Evolutionary conservation across 306 rosid genomes (phyloP).

Genomic region (Vigna angularis): DNA sequence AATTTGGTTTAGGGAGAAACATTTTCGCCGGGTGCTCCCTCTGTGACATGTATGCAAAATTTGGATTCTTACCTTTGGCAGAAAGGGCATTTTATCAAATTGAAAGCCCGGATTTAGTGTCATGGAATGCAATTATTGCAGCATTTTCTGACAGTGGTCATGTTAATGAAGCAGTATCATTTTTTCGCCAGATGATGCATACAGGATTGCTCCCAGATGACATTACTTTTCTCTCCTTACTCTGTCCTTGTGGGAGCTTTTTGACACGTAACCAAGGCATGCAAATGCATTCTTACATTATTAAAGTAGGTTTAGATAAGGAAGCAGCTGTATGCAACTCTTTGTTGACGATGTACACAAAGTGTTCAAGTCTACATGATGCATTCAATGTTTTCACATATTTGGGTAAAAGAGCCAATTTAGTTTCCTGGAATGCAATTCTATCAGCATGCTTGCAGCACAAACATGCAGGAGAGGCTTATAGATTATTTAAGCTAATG

Average conservation of each 20-base stretch:
- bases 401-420: conserved; percentile 51
- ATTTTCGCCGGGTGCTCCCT: conserved; percentile 80
- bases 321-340: conserved; percentile 60
- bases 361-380: conserved; percentile 65
- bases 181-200: conserved; percentile 64
- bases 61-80: conserved; percentile 60
- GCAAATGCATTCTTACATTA: conserved; percentile 68
- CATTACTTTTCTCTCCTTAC: conserved; percentile 66
- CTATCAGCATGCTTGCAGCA: conserved; percentile 70
- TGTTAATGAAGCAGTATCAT: conserved; percentile 56
- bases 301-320: conserved; percentile 57
- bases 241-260: conserved; percentile 66
- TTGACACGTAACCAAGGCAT: conserved; percentile 63
- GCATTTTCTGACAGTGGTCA: conserved; percentile 61
- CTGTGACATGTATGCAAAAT: conserved; percentile 81
- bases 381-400: conserved; percentile 61
- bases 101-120: conserved; percentile 69
- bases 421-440: conserved; percentile 81
- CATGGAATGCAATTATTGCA: conserved; percentile 81
- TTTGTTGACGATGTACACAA: conserved; percentile 72
- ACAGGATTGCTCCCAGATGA: conserved; percentile 59
- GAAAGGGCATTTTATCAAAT: conserved; percentile 61
- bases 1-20: conserved; percentile 69
- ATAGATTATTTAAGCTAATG: conserved; percentile 63
- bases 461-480: conserved; percentile 64